phyloP scores from a whole-genome alignment of 768 basidiomycete genomes.

The Podaxis sp. region DNA sequence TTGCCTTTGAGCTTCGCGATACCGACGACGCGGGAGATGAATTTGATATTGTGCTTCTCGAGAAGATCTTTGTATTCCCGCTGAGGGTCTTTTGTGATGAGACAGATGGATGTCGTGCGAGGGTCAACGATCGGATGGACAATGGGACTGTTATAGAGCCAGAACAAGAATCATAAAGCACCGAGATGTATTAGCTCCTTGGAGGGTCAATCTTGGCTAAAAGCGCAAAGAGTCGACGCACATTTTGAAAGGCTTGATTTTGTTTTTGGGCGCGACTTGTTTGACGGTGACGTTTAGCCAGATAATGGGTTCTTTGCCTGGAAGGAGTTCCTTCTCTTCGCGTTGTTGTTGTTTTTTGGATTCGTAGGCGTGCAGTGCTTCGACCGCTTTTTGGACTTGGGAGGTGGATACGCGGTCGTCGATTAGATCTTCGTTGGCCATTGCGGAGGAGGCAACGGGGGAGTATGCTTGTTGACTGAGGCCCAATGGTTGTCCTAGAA shows the following conservation, averaged over 20 bases:
- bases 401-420: constrained; percentile 66
- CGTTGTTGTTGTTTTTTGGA: constrained; percentile 60
- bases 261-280: constrained; percentile 70
- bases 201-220: background rate
- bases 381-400: constrained; percentile 79
- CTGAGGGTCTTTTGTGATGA: constrained; percentile 96
- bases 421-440: constrained; percentile 57
- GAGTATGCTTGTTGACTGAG: background rate
- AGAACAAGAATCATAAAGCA: constrained; percentile 2
- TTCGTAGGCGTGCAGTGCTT: constrained; percentile 75
- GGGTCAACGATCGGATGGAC: constrained; percentile 84
- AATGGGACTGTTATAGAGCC: constrained; percentile 52
- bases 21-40: constrained; percentile 90
- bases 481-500: background rate
- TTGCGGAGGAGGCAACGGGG: constrained; percentile 21
- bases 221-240: constrained; percentile 28
- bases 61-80: constrained; percentile 95
- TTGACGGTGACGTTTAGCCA: constrained; percentile 92
- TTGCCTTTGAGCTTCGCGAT: constrained; percentile 92
- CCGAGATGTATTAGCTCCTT: constrained; percentile 9
- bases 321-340: constrained; percentile 73
- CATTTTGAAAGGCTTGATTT: constrained; percentile 84
- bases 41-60: constrained; percentile 74
- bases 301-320: constrained; percentile 78
- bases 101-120: constrained; percentile 74